Base-by-base conservation (phyloP, 805 yeast genomes). In the Kregervanrija pseudodelftensis region DNA sequence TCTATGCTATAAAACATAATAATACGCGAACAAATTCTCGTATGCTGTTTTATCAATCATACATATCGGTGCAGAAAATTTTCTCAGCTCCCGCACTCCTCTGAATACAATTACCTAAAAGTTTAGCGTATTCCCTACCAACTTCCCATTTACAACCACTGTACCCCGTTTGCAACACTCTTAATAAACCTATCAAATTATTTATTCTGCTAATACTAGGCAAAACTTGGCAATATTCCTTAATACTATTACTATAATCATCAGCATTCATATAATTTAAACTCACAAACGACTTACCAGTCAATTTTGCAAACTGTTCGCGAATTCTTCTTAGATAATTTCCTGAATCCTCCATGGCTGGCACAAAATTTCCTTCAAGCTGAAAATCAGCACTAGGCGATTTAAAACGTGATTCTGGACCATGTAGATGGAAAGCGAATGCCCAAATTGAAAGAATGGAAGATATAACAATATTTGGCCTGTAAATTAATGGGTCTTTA, bases 51-150 rank as follows among this genome's bases (percentile, higher is more conserved):
- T 28, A 42, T 4, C 37, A 33, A 34, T 42, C 45, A 30, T 34
- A 43, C 80, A 77, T 74, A 49, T 72, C 68, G 33, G 65, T 66
- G 57, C 82, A 77, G 4, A 71, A 64, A 2, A 73, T 63, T 9
- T 61, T 58, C 9, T 60, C 51, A 44, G 72, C 66, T 2, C 86
- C 86, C 46, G 77, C 61, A 49, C 77, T 67, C 50, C 85, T 59
- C 41, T 70, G 70, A 17, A 69, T 63, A 58, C 82, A 78, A 52
- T 77, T 74, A 37, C 59, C 61, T 40, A 79, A 61, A 47, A 80
- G 57, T 39, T 68, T 64, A 1, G 77, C 63, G 52, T 76, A 75
- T 51, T 79, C 85, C 30, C 68, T 60, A 10, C 81, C 79, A 37
- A 76, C 61, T 46, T 76, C 80, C 81, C 83, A 79, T 37, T 66